Base-by-base conservation (phyloP, 257 asterid species). In the Nicotiana obtusifolia region DNA sequence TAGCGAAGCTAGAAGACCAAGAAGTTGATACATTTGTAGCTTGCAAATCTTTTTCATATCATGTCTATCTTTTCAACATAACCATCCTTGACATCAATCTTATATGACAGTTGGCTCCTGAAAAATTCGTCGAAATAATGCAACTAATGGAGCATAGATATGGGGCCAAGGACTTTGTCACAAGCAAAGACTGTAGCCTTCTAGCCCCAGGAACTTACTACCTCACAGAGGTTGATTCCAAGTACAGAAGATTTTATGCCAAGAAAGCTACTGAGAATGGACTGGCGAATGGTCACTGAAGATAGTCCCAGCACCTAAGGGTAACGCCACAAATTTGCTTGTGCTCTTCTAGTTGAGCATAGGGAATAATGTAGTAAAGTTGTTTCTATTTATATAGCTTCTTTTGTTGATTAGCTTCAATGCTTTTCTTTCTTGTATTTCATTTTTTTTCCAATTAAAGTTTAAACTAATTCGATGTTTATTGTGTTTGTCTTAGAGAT, bases 141-240 rank as follows among this genome's bases (percentile, higher is more conserved):
- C 89, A 96, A 84, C 79, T 96, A 83, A 96, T 96, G 99, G 98
- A 96, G 97, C 97, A 93, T 77, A 92, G 98, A 79, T 96, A 96
- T 44, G 99, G 99, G n/a, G 97, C 89, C 66, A 96, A 96, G 83
- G 97, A 91, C 88, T 93, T 90, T 9, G 87, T 91, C 61, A 94
- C 99, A 2, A 92, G 83, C 91, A 94, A 96, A 84, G 98, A 96
- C 76, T 86, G 88, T 16, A 96, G 97, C 82, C 95, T 92, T 84
- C 93, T 96, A 73, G 90, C 97, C 59, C 95, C 94, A 0, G 99
- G 98, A 64, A 88, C 98, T 0, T 94, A 90, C 88, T 96, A 92
- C 71, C 97, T 96, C 83, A 92, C 98, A n/a, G 97, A 96, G 87
- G 98, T 94, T 28, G 99, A 96, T 82, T 94, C 98, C 56, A 92